Evolutionary conservation across 257 asterid species (phyloP), one percentile per base, ranked within the genome.

Genomic region (Salvia hispanica): DNA sequence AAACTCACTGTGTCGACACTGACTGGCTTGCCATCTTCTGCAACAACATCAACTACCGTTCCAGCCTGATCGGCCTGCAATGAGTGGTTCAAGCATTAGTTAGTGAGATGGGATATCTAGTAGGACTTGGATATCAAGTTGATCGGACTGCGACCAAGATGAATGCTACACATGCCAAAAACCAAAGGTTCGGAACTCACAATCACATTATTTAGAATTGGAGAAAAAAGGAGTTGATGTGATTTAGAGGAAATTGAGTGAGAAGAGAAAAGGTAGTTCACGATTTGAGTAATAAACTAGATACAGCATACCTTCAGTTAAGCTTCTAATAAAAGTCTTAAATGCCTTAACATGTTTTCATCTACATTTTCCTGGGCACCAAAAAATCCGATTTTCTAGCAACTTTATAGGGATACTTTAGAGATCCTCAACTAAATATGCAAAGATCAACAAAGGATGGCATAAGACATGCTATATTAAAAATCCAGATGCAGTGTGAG

Each of bases 1-100:
- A 58, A 75, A 84, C 88, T 88, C 69, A 91, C 97, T 21, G 85
- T 74, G 80, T 82, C 93, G 47, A 91, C 76, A 61, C 93, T 88
- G 72, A 91, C 95, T 36, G 95, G 84, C 80, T 91, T 91, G 78
- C 87, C 93, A 69, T 91, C 97, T 73, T 88, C 93, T 2, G 74
- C 86, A 67, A 91, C 6, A 45, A 86, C 43, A 74, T 91, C 97
- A 62, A 85, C 80, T 18, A 91, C 39, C 10, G 95, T 88, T 77
- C 97, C 97, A 5, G 96, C 69, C 52, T 69, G 83, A 76, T 88
- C 95, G 56, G 95, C 88, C 97, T 91, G 80, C 56, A 75, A 50
- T 47, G 62, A 74, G 62, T 9, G 33, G 66, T 28, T 55, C 51
- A 11, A 54, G 25, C 15, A 21, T 64, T 39, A 59, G 52, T 64